Evolutionary conservation across 306 rosid species (phyloP), one percentile per base, ranked within the genome.

Genomic region (Glycine latifolia): DNA sequence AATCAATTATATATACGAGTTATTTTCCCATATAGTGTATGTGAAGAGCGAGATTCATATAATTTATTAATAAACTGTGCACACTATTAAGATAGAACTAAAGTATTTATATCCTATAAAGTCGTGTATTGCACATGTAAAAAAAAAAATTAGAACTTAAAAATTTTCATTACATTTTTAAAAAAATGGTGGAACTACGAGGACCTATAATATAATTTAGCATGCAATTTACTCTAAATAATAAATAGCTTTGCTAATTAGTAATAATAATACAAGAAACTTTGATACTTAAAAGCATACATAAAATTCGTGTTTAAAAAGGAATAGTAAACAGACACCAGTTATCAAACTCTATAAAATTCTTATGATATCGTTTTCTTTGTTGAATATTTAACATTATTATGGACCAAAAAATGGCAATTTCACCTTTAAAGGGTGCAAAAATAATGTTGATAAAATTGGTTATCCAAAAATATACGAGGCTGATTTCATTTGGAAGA

Each of bases 381-480:
- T 9, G 76, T 49, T 52, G 82, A 49, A 49, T 54, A 56, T 26
- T 47, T 31, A 68, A 72, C 78, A 76, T 80, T 83, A 86, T 72
- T 83, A 7, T 11, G 43, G 71, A 68, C 47, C 58, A 65, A 81
- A 81, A 84, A 13, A 17, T 73, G 88, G 52, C 56, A 33, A 84
- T 65, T 60, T 70, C 71, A 10, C 71, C 73, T 35, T 8, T 20
- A 20, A n/a, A 46, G 82, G 82, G 73, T 39, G 81, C 37, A 56
- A 81, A 71, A 54, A 31, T 3, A 67, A 67, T 37, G 56, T 47
- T 37, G 55, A 52, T 31, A 54, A 71, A 76, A 47, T 47, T 39
- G 65, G 79, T 49, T 58, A 43, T 68, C 69, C 11, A 71, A 72
- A 44, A 86, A 76, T 46, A 65, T 65, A 41, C 5, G 68, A 47